Evolutionary conservation across 1,284 basidiomycete genomes (phyloP), one percentile per base, ranked within the genome.

Genomic region (Lentinula novae-zelandiae): DNA sequence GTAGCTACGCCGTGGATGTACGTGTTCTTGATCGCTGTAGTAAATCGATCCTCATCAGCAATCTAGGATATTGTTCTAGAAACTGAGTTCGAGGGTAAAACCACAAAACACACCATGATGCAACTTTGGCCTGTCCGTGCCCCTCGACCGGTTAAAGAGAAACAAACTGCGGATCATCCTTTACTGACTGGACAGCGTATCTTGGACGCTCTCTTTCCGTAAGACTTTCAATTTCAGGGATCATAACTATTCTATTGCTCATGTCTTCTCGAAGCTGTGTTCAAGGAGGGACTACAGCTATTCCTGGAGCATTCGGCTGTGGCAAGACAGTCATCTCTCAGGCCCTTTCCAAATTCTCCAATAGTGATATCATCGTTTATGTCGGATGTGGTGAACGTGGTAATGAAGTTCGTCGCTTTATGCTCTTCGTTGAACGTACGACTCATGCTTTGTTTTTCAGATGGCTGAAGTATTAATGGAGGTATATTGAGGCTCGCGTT

Each of bases 391-490:
- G 93, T 67, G 93, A 95, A 72, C 90, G 93, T 69, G 93, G 93
- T 72, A 95, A 95, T 68, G 92, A 93, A 83, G 87, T 87, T 65
- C 60, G 80, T 69, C 54, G 39, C 52, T 46, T 7, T 34, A 22
- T 46, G 38, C 13, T 3, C 17, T 42, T 6, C n/a, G 42, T 36
- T 34, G 31, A 31, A 6, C 12, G 44, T 58, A 27, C n/a, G 31
- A 50, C 48, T 36, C 12, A 61, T 34, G 58, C 27, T 17, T 53
- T 3, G 42, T 33, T 63, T 31, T 46, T 1, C 64, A 96, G 87
- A 99, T 99, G 97, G 97, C 97, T 66, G 97, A 99, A 81, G 96
- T 98, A 22, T 80, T 97, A 74, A 94, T 94, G 86, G 93, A 95
- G 72, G 92, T 92, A 67, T 72, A 20, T 6, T 60, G 53, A 44